Evolutionary conservation across 169 alveolate genomes (phyloP).

Genomic region (Cryptosporidium tyzzeri): DNA sequence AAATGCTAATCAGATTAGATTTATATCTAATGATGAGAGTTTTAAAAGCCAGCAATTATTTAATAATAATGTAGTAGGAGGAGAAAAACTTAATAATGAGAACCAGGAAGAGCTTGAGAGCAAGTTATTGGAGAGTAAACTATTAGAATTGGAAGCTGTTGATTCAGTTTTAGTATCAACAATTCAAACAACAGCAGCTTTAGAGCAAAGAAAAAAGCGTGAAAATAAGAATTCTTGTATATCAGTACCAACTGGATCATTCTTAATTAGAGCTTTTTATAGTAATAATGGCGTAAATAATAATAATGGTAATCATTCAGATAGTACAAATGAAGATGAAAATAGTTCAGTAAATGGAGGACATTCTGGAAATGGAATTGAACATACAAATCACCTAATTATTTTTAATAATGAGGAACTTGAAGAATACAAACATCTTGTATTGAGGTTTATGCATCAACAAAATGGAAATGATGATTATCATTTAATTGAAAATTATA

Average conservation of each 20-base stretch:
- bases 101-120: neutral
- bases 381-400: conserved; percentile 10
- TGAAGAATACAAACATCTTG: conserved; percentile 54
- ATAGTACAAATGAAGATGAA: conserved; percentile 55
- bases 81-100: neutral
- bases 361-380: neutral
- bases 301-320: conserved; percentile 19
- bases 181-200: conserved; percentile 73
- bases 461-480: conserved; percentile 51
- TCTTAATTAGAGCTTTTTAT: conserved; percentile 18
- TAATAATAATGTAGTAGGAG: neutral
- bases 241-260: conserved; percentile 60
- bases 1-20: conserved; percentile 64
- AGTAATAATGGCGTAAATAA: conserved; percentile 11
- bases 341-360: conserved; percentile 17
- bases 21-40: conserved; percentile 22
- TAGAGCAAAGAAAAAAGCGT: conserved; percentile 64
- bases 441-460: conserved; percentile 68
- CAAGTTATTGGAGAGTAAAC: conserved; percentile 19
- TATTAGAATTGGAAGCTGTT: conserved; percentile 62
- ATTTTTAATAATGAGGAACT: conserved; percentile 44
- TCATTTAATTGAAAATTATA: neutral
- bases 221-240: conserved; percentile 50
- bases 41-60: neutral
- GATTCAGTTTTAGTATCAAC: conserved; percentile 69